Evolutionary conservation across 2,329 filamentous ascomycete genomes (phyloP).

Genomic region (Huntiella savannae): DNA sequence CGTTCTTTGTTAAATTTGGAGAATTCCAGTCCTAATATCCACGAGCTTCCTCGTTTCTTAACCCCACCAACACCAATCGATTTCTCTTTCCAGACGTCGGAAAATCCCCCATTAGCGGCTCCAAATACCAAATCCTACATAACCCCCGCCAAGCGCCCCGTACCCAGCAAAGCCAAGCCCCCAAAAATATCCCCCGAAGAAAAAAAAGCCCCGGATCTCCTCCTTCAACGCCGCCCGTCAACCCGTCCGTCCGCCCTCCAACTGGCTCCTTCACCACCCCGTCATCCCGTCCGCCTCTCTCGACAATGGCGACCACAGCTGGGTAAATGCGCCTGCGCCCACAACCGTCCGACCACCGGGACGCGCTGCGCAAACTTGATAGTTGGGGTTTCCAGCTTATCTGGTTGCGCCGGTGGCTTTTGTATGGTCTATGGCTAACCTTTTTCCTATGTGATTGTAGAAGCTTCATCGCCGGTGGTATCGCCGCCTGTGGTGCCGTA

Average conservation of each 20-base stretch:
- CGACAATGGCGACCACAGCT: slow-evolving; percentile 7
- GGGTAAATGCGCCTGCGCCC: slow-evolving; percentile 1
- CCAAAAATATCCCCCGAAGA: no score
- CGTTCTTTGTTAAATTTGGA: no score
- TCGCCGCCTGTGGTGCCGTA: slow-evolving; percentile 91
- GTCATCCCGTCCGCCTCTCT: neutral
- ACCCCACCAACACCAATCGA: no score
- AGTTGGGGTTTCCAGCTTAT: neutral
- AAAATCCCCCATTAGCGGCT: no score
- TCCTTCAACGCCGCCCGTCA: no score
- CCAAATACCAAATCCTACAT: no score
- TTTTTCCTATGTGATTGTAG: slow-evolving; percentile 21
- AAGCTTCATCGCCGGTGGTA: slow-evolving; percentile 86
- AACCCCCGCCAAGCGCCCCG: no score
- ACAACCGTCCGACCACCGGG: neutral
- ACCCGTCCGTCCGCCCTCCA: neutral
- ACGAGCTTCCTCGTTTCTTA: no score
- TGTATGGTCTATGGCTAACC: neutral
- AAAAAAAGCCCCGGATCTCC: no score
- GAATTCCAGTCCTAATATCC: no score
- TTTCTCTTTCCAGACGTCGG: no score
- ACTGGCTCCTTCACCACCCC: neutral
- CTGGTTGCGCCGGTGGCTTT: neutral
- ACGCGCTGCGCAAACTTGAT: neutral
- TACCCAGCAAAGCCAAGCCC: no score